Percentiles rank a stretch among this genome's conserved stretches.
phyloP scores from a whole-genome alignment of 2,329 filamentous ascomycete species.

The Epichloe elymi region DNA sequence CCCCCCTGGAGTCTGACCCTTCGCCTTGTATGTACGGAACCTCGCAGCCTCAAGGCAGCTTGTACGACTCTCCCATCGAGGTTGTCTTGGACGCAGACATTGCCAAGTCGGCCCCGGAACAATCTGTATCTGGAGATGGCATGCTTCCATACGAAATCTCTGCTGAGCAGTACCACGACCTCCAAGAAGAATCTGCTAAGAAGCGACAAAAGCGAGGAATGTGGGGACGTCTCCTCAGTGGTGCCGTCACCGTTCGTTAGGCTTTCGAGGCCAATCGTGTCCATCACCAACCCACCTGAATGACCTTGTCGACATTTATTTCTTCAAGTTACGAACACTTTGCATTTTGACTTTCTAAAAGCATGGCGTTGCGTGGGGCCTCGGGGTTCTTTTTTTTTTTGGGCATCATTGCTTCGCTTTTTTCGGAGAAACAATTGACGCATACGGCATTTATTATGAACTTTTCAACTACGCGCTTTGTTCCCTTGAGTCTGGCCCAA shows the following conservation, averaged over 20 bases:
- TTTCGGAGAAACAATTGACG: not conserved
- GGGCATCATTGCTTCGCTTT: not conserved
- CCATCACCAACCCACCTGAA: no score
- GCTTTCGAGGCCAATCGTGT: no score
- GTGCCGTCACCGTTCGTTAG: conserved; percentile 26
- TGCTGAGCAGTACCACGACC: conserved; percentile 35
- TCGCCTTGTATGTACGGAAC: conserved; percentile 29
- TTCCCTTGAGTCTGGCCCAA: not conserved
- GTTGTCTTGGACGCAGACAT: conserved; percentile 28
- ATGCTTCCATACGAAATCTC: conserved; percentile 44
- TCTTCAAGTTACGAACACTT: not conserved
- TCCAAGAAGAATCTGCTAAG: conserved; percentile 33
- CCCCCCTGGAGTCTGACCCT: conserved; percentile 35
- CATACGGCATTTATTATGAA: not conserved
- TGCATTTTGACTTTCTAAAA: conserved; percentile 3
- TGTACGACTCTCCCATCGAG: conserved; percentile 38
- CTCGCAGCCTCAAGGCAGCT: conserved; percentile 20
- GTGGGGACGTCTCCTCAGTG: conserved; percentile 40
- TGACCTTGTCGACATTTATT: not conserved
- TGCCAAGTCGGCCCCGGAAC: conserved; percentile 19
- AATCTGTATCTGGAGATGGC: conserved; percentile 13
- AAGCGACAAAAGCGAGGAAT: conserved; percentile 39
- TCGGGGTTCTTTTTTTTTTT: not conserved
- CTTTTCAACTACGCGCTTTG: not conserved
- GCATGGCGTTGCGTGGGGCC: conserved; percentile 7